phyloP scores from a whole-genome alignment of 75 land plant genomes.

The Sequoiadendron giganteum region DNA sequence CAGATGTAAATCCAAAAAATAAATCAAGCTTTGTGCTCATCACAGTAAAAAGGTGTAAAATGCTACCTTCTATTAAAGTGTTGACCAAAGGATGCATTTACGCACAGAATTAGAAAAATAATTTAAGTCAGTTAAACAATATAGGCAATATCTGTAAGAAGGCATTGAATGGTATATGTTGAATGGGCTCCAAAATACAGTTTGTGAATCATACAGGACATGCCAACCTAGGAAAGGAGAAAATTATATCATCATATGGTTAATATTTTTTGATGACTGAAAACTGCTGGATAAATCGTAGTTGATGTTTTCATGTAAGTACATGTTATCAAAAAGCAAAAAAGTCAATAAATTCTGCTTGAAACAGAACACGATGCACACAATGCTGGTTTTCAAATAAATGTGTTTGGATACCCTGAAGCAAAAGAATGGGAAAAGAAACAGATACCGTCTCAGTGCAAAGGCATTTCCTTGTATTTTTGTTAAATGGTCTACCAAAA shows the following conservation, averaged over 20 bases:
- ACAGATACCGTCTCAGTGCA: not conserved
- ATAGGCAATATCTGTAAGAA: too few species aligned
- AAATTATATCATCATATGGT: not conserved
- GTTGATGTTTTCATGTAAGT: not conserved
- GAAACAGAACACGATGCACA: not conserved
- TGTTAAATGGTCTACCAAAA: not conserved
- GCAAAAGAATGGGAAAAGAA: not conserved
- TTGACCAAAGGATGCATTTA: too few species aligned
- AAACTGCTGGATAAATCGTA: too few species aligned
- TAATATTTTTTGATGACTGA: too few species aligned
- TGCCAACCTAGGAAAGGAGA: not conserved
- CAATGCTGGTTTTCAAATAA: too few species aligned
- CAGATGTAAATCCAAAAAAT: too few species aligned
- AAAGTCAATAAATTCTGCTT: too few species aligned
- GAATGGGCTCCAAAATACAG: not conserved
- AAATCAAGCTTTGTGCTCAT: too few species aligned
- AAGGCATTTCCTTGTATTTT: not conserved
- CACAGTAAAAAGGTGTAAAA: too few species aligned
- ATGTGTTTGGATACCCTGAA: not conserved
- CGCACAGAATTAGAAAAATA: too few species aligned
- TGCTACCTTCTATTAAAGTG: too few species aligned
- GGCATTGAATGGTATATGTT: not conserved
- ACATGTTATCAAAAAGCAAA: not conserved
- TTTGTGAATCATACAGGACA: not conserved
- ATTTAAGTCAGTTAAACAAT: too few species aligned